A percentile compares a stretch with the other conserved stretches of the same genome.
Evolutionary conservation across 352 stramenopile species (phyloP).

Genomic region (Pythium dissimile): DNA sequence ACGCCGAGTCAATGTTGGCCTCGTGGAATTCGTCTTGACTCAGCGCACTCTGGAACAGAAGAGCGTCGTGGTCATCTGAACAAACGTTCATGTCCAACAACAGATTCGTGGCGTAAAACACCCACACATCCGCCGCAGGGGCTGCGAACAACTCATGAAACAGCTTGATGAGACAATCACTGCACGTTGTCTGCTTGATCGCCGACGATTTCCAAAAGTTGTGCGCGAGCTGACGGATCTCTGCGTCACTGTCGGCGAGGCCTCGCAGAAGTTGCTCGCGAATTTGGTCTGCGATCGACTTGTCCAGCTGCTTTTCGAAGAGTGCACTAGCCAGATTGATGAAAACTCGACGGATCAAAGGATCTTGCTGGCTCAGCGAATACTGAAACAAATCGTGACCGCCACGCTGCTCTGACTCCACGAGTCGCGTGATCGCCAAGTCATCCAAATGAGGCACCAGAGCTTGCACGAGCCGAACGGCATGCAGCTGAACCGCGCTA

Average conservation of each 20-base stretch:
- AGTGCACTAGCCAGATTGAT: conserved; percentile 39
- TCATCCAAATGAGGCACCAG: conserved; percentile 33
- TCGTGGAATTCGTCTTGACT: conserved; percentile 43
- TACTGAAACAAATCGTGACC: conserved; percentile 40
- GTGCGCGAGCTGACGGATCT: conserved; percentile 34
- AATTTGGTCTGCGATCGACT: conserved; percentile 14
- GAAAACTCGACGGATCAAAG: conserved; percentile 33
- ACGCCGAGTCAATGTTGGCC: conserved; percentile 57
- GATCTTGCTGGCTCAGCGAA: conserved; percentile 35
- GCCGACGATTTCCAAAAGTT: conserved; percentile 47
- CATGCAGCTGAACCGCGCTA: conserved; percentile 38
- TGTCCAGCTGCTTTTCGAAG: conserved; percentile 24
- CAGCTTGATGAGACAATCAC: conserved; percentile 44
- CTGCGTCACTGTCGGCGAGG: conserved; percentile 45
- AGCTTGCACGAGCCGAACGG: conserved; percentile 36
- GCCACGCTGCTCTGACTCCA: conserved; percentile 20
- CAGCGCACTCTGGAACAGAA: conserved; percentile 55
- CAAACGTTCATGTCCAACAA: conserved; percentile 37
- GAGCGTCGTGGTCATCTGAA: conserved; percentile 24
- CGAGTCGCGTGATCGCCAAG: conserved; percentile 28
- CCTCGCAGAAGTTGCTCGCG: conserved; percentile 39
- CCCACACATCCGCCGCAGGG: conserved; percentile 54
- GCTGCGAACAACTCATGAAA: conserved; percentile 45
- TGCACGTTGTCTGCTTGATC: conserved; percentile 30
- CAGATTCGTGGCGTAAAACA: conserved; percentile 64